phyloP scores from a whole-genome alignment of 2,329 filamentous ascomycete species.

The Macrophomina phaseolina region DNA sequence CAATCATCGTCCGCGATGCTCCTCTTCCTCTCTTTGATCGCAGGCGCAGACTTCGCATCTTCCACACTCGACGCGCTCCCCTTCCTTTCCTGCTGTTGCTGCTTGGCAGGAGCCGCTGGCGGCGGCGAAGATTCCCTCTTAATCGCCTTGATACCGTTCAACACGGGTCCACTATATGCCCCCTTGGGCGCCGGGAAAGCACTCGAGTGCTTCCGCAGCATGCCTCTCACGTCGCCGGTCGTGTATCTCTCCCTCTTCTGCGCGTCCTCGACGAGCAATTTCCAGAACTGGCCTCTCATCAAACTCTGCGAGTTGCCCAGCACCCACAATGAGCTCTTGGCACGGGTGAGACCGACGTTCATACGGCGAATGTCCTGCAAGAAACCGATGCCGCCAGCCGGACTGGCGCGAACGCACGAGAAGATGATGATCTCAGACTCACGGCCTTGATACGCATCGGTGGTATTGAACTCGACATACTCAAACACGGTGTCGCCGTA shows the following conservation, averaged over 20 bases:
- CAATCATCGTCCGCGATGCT: constrained; percentile 4
- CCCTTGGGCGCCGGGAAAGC: constrained; percentile 41
- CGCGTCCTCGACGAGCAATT: constrained; percentile 82
- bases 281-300: constrained; percentile 89
- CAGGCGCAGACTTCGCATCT: neutral
- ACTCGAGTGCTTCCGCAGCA: constrained; percentile 61
- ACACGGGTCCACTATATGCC: neutral
- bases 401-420: constrained; percentile 92
- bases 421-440: constrained; percentile 99
- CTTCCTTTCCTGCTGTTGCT: constrained; percentile 10
- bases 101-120: too few species aligned
- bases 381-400: constrained; percentile 96
- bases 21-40: constrained; percentile 18
- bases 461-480: constrained; percentile 95
- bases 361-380: constrained; percentile 97
- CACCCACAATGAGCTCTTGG: constrained; percentile 96
- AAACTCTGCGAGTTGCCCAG: constrained; percentile 89
- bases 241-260: constrained; percentile 77
- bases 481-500: constrained; percentile 79
- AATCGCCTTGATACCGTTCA: constrained; percentile 9
- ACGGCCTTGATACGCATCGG: constrained; percentile 95
- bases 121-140: neutral
- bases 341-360: constrained; percentile 97
- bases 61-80: neutral
- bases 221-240: constrained; percentile 63